Conservation (phyloP, 768 basidiomycete genomes). For the Amanita exitialis region DNA sequence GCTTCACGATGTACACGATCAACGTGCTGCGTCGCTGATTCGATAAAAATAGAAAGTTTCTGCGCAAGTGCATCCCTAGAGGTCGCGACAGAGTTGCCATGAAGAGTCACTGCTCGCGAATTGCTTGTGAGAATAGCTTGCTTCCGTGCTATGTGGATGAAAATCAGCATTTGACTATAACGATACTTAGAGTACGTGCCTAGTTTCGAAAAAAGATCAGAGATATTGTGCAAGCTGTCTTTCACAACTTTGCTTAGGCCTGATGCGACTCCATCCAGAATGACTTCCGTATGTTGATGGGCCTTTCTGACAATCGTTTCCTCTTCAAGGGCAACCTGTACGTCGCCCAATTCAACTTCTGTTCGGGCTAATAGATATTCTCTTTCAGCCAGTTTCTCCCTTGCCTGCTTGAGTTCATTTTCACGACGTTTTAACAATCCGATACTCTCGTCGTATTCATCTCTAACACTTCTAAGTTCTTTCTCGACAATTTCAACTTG, state of each 20-base stretch:
- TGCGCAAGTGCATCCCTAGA: constrained; percentile 43
- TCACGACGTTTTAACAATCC: constrained; percentile 65
- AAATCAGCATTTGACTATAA: background rate
- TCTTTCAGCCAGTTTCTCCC: constrained; percentile 42
- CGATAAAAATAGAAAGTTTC: constrained; percentile 54
- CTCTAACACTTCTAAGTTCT: constrained; percentile 68
- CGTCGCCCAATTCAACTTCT: constrained; percentile 46
- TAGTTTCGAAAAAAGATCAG: constrained; percentile 70
- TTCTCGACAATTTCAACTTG: constrained; percentile 78
- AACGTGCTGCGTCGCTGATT: constrained; percentile 42
- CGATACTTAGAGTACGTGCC: constrained; percentile 33
- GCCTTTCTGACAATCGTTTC: constrained; percentile 72
- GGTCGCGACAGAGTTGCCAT: constrained; percentile 48
- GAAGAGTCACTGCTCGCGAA: constrained; percentile 48
- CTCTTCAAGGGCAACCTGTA: constrained; percentile 61
- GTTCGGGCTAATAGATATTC: constrained; percentile 41
- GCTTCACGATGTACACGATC: constrained; percentile 45
- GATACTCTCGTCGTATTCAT: constrained; percentile 90
- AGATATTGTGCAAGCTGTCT: constrained; percentile 65
- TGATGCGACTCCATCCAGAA: constrained; percentile 62
- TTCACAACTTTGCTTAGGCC: constrained; percentile 54
- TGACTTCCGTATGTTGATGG: constrained; percentile 63
- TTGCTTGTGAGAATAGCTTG: constrained; percentile 53
- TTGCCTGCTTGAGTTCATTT: constrained; percentile 60
- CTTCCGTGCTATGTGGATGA: constrained; percentile 55